These are phyloP conservation scores for Casuarina glauca DNA, from an alignment of 306 rosid species.

Conservation along the genomic window DNA sequence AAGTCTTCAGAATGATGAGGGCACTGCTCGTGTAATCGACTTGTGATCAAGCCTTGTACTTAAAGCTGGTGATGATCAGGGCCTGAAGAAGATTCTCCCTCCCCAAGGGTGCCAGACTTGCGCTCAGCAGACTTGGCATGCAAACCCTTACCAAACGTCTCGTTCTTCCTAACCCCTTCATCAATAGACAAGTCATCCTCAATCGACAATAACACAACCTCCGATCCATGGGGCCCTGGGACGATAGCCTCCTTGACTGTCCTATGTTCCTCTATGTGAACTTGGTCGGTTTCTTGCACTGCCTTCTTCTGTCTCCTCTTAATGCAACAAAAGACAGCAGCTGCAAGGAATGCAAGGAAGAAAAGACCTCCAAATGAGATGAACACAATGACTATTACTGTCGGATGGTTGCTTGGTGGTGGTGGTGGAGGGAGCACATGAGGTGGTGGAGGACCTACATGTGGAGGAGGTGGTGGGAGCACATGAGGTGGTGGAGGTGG, in stretches of 20 bases:
- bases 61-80: slow-evolving; percentile 27
- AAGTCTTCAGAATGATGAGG: not conserved
- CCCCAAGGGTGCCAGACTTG: slow-evolving; percentile 24
- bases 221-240: slow-evolving; percentile 57
- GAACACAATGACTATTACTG: slow-evolving; percentile 53
- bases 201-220: slow-evolving; percentile 40
- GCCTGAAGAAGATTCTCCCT: slow-evolving; percentile 23
- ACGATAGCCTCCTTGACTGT: slow-evolving; percentile 47
- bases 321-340: slow-evolving; percentile 48
- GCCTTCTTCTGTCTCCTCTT: slow-evolving; percentile 53
- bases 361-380: slow-evolving; percentile 55
- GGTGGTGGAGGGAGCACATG: slow-evolving; percentile 49
- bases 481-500: slow-evolving; percentile 39
- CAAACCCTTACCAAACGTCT: slow-evolving; percentile 35
- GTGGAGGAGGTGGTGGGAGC: slow-evolving; percentile 36
- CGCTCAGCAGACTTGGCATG: slow-evolving; percentile 31
- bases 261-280: slow-evolving; percentile 65
- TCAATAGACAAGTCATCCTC: slow-evolving; percentile 73
- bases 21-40: not conserved
- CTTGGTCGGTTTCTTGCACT: slow-evolving; percentile 41
- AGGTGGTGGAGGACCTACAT: slow-evolving; percentile 32
- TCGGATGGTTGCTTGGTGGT: slow-evolving; percentile 46
- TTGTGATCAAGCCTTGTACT: slow-evolving; percentile 28
- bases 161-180: slow-evolving; percentile 44
- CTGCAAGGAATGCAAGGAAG: slow-evolving; percentile 61